Percentiles rank a stretch among this genome's conserved stretches.
phyloP scores from a whole-genome alignment of 176 grass and related monocot genomes.

The Canna indica region DNA sequence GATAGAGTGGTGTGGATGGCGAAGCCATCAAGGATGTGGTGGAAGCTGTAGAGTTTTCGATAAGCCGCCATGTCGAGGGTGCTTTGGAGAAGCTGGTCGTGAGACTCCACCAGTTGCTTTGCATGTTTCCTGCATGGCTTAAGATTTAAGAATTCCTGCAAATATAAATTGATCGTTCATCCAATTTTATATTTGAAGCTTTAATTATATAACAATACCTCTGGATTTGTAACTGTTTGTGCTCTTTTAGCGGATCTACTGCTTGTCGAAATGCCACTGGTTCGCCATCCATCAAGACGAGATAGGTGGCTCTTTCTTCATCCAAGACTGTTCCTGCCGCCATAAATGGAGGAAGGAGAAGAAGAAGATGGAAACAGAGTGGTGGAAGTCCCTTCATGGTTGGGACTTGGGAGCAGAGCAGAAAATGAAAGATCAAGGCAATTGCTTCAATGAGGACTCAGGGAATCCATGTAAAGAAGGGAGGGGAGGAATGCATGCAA shows the following conservation, averaged over 20 bases:
- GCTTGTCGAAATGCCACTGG: constrained; percentile 29
- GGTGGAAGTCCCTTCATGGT: background rate
- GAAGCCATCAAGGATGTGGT: constrained; percentile 54
- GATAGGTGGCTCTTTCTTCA: constrained; percentile 19
- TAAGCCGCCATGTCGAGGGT: constrained; percentile 19
- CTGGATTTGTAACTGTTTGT: constrained; percentile 10
- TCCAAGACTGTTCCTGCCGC: background rate
- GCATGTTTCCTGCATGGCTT: constrained; percentile 17
- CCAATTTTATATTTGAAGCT: constrained; percentile 19
- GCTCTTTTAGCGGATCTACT: background rate
- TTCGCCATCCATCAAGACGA: constrained; percentile 29
- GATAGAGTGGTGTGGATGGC: constrained; percentile 37
- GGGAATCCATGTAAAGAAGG: too few species aligned
- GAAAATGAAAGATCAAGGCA: too few species aligned
- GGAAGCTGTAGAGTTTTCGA: constrained; percentile 52
- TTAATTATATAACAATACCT: constrained; percentile 6
- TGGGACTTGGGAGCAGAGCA: too few species aligned
- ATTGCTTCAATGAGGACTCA: too few species aligned
- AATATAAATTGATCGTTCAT: too few species aligned
- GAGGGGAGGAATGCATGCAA: too few species aligned
- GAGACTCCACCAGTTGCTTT: constrained; percentile 20
- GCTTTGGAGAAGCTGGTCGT: constrained; percentile 35
- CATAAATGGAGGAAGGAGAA: constrained; percentile 4
- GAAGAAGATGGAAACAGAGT: background rate
- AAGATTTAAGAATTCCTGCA: too few species aligned